phyloP scores from a whole-genome alignment of 2,329 filamentous ascomycete species.

The Venturia asperata region DNA sequence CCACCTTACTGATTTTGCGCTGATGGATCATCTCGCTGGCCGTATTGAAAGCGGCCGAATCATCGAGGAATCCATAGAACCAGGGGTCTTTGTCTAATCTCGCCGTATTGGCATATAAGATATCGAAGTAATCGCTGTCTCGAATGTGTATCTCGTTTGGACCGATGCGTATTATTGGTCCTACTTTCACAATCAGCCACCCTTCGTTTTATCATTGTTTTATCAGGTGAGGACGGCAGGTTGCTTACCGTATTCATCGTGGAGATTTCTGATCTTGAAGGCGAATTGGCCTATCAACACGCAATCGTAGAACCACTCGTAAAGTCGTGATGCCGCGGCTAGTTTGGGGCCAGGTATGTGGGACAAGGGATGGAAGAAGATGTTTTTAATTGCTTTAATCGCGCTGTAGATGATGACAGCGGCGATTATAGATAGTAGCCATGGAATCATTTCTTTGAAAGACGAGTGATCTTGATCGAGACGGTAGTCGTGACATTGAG shows the following conservation, averaged over 20 bases:
- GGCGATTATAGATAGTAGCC: not conserved
- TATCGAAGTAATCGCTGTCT: constrained; percentile 22
- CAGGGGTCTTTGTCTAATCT: constrained; percentile 18
- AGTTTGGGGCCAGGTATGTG: constrained; percentile 18
- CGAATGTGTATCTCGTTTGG: constrained; percentile 25
- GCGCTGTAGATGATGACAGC: constrained; percentile 17
- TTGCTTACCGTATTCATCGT: constrained; percentile 25
- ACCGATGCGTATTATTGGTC: constrained; percentile 25
- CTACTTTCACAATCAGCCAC: constrained; percentile 20
- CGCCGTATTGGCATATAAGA: constrained; percentile 25
- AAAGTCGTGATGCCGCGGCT: constrained; percentile 14
- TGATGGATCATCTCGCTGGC: constrained; percentile 29
- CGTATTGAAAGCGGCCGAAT: constrained; percentile 13
- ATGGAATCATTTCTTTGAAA: not conserved
- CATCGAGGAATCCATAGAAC: not conserved
- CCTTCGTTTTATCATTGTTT: too few relatives aligned
- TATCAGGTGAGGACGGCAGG: not conserved
- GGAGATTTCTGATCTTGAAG: constrained; percentile 26
- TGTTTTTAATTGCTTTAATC: constrained; percentile 8
- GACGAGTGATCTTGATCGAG: not conserved
- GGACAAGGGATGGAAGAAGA: constrained; percentile 14
- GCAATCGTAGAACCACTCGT: constrained; percentile 21
- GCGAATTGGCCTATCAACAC: constrained; percentile 14
- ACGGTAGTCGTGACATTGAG: not conserved
- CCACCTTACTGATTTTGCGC: constrained; percentile 28